phyloP scores from a whole-genome alignment of 2,329 filamentous ascomycete genomes.

The Diaporthe batatas region DNA sequence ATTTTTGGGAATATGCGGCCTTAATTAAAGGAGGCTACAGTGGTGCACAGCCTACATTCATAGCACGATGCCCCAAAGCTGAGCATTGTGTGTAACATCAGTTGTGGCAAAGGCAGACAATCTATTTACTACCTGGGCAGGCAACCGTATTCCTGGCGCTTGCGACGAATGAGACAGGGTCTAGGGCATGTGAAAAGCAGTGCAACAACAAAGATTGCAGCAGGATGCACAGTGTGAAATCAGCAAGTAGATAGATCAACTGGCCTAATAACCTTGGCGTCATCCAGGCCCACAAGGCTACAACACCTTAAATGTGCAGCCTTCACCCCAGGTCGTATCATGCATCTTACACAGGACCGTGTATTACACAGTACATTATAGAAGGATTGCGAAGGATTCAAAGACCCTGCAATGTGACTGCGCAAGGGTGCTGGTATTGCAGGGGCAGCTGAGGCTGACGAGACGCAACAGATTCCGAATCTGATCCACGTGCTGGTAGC shows the following conservation, averaged over 20 bases:
- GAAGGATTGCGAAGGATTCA: slow-evolving; percentile 17
- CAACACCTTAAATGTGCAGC: not conserved
- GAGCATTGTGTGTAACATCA: not conserved
- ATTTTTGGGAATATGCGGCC: not conserved
- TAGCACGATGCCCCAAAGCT: not conserved
- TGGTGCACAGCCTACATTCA: not conserved
- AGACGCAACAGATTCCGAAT: not conserved
- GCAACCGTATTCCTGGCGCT: not conserved
- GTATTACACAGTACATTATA: not conserved
- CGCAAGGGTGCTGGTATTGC: not conserved
- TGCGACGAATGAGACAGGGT: not conserved
- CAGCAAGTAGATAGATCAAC: not conserved
- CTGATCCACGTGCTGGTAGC: not conserved
- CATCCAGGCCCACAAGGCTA: not conserved
- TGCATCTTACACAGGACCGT: not conserved
- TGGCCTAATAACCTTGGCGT: not conserved
- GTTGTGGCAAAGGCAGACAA: not conserved
- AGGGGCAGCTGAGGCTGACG: not conserved
- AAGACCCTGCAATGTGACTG: not conserved
- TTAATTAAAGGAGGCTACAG: not conserved
- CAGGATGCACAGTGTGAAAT: not conserved
- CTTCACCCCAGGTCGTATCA: not conserved
- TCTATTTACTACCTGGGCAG: not conserved
- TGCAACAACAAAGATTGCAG: not conserved
- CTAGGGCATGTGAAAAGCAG: not conserved